Evolutionary conservation across 345 rosid species (phyloP).

Genomic region (Aethionema arabicum): DNA sequence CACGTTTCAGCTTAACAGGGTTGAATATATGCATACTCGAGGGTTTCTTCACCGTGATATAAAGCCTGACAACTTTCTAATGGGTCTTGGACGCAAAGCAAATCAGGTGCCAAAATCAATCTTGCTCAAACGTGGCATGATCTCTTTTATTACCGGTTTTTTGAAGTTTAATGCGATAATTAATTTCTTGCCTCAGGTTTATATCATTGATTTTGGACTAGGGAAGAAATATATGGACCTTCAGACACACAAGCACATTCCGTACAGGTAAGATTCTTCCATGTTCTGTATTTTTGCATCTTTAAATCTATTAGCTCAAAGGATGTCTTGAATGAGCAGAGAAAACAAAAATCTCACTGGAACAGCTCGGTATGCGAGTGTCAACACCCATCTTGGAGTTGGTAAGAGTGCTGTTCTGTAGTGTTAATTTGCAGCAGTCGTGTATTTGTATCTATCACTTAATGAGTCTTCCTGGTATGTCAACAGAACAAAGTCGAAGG

Average conservation of each 20-base stretch:
- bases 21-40: slow-evolving; percentile 74
- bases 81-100: slow-evolving; percentile 88
- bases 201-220: slow-evolving; percentile 74
- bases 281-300: not conserved
- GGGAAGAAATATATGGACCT: slow-evolving; percentile 88
- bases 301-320: not conserved
- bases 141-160: too few species aligned
- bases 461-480: not conserved
- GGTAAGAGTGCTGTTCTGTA: slow-evolving; percentile 45
- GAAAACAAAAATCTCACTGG: slow-evolving; percentile 87
- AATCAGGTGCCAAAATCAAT: slow-evolving; percentile 52
- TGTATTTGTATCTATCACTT: not conserved
- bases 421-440: not conserved
- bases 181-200: slow-evolving; percentile 44
- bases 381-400: slow-evolving; percentile 80
- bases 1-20: slow-evolving; percentile 64
- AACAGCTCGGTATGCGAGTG: slow-evolving; percentile 91
- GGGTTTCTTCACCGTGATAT: slow-evolving; percentile 90
- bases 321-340: slow-evolving; percentile 33
- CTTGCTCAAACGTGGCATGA: not conserved
- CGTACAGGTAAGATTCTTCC: slow-evolving; percentile 52
- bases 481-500: slow-evolving; percentile 86
- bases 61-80: slow-evolving; percentile 83
- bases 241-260: slow-evolving; percentile 85
- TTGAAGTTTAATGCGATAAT: too few species aligned